Percentiles rank a stretch among this genome's conserved stretches.
phyloP scores from a whole-genome alignment of 768 basidiomycete genomes.

The Lenzites betulinus region DNA sequence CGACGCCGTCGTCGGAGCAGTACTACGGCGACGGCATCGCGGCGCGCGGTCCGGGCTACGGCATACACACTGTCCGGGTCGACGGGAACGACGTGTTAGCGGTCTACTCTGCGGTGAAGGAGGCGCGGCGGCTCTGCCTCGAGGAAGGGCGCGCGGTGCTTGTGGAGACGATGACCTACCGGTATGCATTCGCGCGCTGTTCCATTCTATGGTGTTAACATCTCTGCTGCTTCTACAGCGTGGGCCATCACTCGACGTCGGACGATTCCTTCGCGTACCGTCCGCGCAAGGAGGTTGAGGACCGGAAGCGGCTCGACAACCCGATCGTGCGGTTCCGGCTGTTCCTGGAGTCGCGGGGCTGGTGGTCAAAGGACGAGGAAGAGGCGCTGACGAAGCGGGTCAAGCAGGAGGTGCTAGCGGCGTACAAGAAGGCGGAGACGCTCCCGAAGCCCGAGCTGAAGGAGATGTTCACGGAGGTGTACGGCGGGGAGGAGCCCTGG shows the following conservation, averaged over 20 bases:
- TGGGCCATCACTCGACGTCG: conserved; percentile 94
- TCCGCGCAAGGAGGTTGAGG: conserved; percentile 86
- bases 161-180: conserved; percentile 90
- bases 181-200: conserved; percentile 42
- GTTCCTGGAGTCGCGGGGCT: conserved; percentile 79
- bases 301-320: conserved; percentile 89
- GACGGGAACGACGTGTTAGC: conserved; percentile 94
- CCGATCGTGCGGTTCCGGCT: conserved; percentile 83
- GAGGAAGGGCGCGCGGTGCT: conserved; percentile 81
- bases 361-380: conserved; percentile 84
- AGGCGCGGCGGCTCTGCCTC: conserved; percentile 70
- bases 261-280: conserved; percentile 97
- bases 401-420: conserved; percentile 72
- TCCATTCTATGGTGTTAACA: background rate
- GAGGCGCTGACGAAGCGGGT: conserved; percentile 65
- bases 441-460: conserved; percentile 69
- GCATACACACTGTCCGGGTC: conserved; percentile 87
- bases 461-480: conserved; percentile 85
- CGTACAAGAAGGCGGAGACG: conserved; percentile 78
- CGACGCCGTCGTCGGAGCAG: conserved; percentile 87
- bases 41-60: conserved; percentile 88
- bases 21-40: conserved; percentile 94
- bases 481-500: conserved; percentile 83
- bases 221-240: conserved; percentile 41
- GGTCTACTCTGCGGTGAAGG: conserved; percentile 71